Conservation (phyloP, 2,329 filamentous ascomycete genomes). For the Drechslerella coelobrocha region DNA sequence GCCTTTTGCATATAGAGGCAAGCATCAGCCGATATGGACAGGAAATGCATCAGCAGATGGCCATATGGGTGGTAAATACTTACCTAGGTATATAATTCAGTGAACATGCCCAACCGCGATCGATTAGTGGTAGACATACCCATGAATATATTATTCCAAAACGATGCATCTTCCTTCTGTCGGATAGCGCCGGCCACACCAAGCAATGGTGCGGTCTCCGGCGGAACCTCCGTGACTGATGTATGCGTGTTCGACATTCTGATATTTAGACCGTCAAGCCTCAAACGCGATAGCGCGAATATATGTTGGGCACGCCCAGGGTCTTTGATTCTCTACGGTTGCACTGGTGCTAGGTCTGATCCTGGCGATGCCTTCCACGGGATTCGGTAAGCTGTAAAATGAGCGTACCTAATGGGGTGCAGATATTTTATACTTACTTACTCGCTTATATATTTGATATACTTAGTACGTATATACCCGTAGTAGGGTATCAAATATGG, state of each 20-base stretch:
- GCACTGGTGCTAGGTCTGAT: no score
- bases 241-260: conserved; percentile 4
- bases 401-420: not conserved
- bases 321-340: no score
- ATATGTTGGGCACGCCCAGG: no score
- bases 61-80: not conserved
- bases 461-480: no score
- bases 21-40: conserved; percentile 3
- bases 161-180: conserved; percentile 63
- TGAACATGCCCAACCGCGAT: not conserved
- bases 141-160: conserved; percentile 38
- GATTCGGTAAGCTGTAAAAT: not conserved
- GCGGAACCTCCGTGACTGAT: not conserved
- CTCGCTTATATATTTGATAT: not conserved
- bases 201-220: conserved; percentile 68
- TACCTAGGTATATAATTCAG: not conserved
- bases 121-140: not conserved
- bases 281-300: no score
- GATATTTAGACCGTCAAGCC: not conserved
- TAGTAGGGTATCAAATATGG: no score
- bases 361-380: not conserved
- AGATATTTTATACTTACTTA: not conserved
- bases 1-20: conserved; percentile 63
- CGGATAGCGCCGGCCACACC: conserved; percentile 75
- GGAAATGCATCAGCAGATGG: not conserved